Conservation (phyloP, 2,329 filamentous ascomycete species). For the Raffaelea ambrosiae region DNA sequence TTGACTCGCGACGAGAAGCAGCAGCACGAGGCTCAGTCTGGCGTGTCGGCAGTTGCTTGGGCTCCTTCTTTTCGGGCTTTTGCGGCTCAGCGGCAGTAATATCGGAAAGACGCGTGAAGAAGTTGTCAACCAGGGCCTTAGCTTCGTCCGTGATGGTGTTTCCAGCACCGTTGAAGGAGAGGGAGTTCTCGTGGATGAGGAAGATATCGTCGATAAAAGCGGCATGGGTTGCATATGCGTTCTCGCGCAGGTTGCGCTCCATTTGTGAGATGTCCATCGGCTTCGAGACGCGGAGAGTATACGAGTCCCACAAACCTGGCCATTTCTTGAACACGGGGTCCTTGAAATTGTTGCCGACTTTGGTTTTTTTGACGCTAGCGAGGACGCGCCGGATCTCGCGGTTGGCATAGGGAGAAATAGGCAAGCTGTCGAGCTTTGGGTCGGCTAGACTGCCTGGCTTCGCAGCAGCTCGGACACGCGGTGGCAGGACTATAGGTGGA, state of each 20-base stretch:
- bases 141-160: conserved; percentile 62
- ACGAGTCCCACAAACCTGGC: conserved; percentile 67
- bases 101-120: conserved; percentile 37
- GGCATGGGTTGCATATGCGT: conserved; percentile 59
- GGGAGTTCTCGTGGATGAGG: conserved; percentile 70
- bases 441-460: conserved; percentile 32
- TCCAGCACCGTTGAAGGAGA: conserved; percentile 71
- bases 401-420: conserved; percentile 50
- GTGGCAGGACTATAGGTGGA: conserved; percentile 14
- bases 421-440: conserved; percentile 31
- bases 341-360: conserved; percentile 67
- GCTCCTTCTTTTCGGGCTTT: conserved; percentile 54
- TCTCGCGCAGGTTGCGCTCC: conserved; percentile 67
- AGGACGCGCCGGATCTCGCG: conserved; percentile 58
- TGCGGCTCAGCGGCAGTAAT: conserved; percentile 44
- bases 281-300: conserved; percentile 57
- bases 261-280: conserved; percentile 83
- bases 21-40: conserved; percentile 35
- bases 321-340: conserved; percentile 70
- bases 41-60: conserved; percentile 36
- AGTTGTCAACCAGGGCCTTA: conserved; percentile 45
- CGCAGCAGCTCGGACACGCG: conserved; percentile 19
- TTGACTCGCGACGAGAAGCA: conserved; percentile 23
- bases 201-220: conserved; percentile 67
- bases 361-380: conserved; percentile 76